phyloP scores from a whole-genome alignment of 1,139 yeast genomes.

The Arxiozyma slooffiae region DNA sequence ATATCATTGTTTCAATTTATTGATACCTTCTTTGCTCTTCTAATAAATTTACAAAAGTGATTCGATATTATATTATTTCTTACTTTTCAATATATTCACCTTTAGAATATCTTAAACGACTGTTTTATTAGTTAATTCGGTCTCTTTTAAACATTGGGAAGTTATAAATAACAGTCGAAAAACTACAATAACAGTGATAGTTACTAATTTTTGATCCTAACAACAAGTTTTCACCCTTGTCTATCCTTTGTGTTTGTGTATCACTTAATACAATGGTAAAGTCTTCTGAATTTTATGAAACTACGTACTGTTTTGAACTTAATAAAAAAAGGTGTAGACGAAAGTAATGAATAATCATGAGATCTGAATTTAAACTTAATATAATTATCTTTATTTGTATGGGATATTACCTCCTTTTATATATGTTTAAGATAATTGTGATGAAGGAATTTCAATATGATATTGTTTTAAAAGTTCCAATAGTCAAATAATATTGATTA shows the following conservation, averaged over 20 bases:
- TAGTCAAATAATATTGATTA: too few relatives aligned
- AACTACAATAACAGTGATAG: slow-evolving; percentile 48
- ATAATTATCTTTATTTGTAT: neutral
- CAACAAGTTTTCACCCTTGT: slow-evolving; percentile 46
- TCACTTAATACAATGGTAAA: neutral
- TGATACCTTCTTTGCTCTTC: neutral
- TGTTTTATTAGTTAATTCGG: slow-evolving; percentile 33
- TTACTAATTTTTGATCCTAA: slow-evolving; percentile 48
- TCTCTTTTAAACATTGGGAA: slow-evolving; percentile 48
- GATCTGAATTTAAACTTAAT: neutral
- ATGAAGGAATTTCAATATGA: too few relatives aligned
- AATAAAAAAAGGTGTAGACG: too few relatives aligned
- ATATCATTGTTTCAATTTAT: neutral
- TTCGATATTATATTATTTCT: slow-evolving; percentile 34
- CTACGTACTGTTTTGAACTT: neutral
- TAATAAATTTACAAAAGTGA: slow-evolving; percentile 1
- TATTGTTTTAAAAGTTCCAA: too few relatives aligned
- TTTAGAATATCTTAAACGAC: slow-evolving; percentile 30
- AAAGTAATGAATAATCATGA: too few relatives aligned
- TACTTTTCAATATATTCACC: slow-evolving; percentile 34
- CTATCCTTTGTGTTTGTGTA: neutral
- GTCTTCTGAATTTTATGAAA: neutral
- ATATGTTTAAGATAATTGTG: too few relatives aligned
- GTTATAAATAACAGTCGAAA: slow-evolving; percentile 43
- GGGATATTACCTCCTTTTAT: too few relatives aligned